phyloP scores from a whole-genome alignment of 768 basidiomycete genomes.

The Trametes sanguinea region DNA sequence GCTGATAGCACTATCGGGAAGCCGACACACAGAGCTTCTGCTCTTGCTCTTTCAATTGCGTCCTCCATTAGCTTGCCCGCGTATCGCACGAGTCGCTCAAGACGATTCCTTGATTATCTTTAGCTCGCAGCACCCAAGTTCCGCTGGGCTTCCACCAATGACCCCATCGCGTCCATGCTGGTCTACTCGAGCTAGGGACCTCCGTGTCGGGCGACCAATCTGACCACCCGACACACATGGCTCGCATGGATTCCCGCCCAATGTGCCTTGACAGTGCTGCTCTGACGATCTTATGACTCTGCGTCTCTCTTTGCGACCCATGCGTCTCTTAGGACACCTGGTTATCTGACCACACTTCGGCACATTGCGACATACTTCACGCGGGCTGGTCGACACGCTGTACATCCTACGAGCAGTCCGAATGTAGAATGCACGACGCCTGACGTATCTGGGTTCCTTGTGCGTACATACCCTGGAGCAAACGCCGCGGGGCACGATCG shows the following conservation, averaged over 20 bases:
- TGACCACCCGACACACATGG: constrained; percentile 13
- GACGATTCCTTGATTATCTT: neutral
- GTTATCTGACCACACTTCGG: constrained; percentile 7
- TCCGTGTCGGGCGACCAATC: neutral
- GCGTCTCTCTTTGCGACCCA: neutral
- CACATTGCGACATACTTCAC: neutral
- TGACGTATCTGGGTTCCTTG: neutral
- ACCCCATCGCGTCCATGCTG: neutral
- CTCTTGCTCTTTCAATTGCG: neutral
- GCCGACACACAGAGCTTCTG: neutral
- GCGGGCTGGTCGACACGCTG: constrained; percentile 1
- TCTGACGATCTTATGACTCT: constrained; percentile 6
- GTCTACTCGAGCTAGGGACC: neutral
- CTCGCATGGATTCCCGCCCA: constrained; percentile 1
- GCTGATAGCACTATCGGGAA: constrained; percentile 14
- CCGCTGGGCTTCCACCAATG: neutral
- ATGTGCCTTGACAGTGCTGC: constrained; percentile 2
- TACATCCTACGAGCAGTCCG: neutral
- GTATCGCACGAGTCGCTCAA: neutral
- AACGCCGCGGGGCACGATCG: constrained; percentile 6
- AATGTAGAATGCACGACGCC: neutral
- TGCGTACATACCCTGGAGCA: neutral
- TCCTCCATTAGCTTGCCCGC: neutral
- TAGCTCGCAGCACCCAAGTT: neutral
- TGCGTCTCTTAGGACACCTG: constrained; percentile 13